Conservation (phyloP, 1,284 basidiomycete genomes). For the Mycena sp. region DNA sequence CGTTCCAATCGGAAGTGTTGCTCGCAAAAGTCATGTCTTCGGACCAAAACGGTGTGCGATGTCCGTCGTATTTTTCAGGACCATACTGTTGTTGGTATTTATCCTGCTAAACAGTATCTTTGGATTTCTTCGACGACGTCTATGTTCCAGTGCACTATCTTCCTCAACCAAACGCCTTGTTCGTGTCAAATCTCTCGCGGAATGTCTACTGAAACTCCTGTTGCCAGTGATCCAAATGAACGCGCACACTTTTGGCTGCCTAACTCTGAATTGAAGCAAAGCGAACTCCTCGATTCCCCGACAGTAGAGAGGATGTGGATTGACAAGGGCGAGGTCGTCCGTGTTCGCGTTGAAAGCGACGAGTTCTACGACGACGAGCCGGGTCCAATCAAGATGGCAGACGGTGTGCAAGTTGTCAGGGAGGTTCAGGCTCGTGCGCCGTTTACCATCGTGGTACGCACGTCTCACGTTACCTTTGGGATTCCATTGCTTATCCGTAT, state of each 20-base stretch:
- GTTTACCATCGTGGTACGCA: slow-evolving; percentile 78
- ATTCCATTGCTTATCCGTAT: not conserved
- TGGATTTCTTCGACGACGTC: slow-evolving; percentile 96
- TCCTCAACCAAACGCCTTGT: slow-evolving; percentile 85
- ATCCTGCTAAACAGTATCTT: slow-evolving; percentile 66
- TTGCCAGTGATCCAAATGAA: slow-evolving; percentile 78
- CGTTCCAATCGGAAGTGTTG: slow-evolving; percentile 91
- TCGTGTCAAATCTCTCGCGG: no score
- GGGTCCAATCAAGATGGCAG: slow-evolving; percentile 78
- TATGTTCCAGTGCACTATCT: slow-evolving; percentile 80
- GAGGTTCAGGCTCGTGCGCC: slow-evolving; percentile 67
- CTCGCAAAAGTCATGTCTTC: slow-evolving; percentile 89
- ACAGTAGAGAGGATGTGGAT: slow-evolving; percentile 85
- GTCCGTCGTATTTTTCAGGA: slow-evolving; percentile 55
- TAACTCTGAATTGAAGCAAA: slow-evolving; percentile 51
- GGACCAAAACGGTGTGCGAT: slow-evolving; percentile 83
- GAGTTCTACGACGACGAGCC: slow-evolving; percentile 94
- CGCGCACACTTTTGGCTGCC: slow-evolving; percentile 87
- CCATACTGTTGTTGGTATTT: slow-evolving; percentile 1
- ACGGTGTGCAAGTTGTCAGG: slow-evolving; percentile 67
- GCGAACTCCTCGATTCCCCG: slow-evolving; percentile 76
- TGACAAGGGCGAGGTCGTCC: slow-evolving; percentile 84
- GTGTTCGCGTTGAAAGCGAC: slow-evolving; percentile 88
- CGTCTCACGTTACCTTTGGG: not conserved
- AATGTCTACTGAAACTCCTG: no score